Evolutionary conservation across 257 asterid genomes (phyloP).

Genomic region (Solanum etuberosum): DNA sequence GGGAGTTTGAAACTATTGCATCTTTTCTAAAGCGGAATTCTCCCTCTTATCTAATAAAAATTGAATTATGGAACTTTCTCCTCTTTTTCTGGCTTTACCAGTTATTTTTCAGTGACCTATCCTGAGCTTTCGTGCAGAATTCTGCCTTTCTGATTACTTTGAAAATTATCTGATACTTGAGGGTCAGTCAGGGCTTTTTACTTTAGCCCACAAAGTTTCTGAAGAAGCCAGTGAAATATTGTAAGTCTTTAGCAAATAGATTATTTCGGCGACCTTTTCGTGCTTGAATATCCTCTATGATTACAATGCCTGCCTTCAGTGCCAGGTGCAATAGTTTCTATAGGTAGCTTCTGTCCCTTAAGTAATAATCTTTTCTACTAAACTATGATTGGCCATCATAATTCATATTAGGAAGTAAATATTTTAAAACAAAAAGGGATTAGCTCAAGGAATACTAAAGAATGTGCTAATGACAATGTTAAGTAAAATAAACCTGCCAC

Average conservation of each 20-base stretch:
- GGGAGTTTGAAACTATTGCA: neutral
- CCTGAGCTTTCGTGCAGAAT: neutral
- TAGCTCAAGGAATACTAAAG: neutral
- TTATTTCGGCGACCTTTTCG: neutral
- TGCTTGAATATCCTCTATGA: neutral
- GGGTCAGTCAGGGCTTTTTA: neutral
- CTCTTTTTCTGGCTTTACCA: neutral
- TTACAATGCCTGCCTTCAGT: neutral
- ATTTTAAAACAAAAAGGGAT: neutral
- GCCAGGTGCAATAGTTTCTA: neutral
- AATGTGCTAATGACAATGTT: neutral
- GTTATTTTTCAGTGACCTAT: neutral
- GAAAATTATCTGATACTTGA: neutral
- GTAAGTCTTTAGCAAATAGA: neutral
- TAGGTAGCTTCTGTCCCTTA: neutral
- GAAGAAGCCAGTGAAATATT: neutral
- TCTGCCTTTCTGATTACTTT: neutral
- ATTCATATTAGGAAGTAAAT: neutral
- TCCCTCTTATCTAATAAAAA: neutral
- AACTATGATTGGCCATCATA: neutral
- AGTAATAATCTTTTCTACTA: neutral
- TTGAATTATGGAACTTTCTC: neutral
- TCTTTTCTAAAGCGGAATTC: neutral
- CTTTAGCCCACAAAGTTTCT: neutral
- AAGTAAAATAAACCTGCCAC: neutral